A percentile compares a stretch with the other conserved stretches of the same genome.
Evolutionary conservation across 1,284 basidiomycete species (phyloP).

Genomic region (Fomes fomentarius): DNA sequence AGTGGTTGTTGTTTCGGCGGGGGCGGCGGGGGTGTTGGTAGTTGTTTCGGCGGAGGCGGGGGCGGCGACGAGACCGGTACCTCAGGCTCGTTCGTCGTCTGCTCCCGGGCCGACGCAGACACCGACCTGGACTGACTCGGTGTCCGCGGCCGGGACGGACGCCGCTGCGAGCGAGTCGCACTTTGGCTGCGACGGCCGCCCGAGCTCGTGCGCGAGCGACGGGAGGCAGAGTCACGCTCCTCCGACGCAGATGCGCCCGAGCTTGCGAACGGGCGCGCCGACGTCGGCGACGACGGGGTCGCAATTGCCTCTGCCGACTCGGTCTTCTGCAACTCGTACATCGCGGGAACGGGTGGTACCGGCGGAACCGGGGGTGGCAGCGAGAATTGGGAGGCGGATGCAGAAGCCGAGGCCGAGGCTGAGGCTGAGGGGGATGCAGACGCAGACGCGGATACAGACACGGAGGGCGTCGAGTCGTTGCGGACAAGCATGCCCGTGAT

Average conservation of each 20-base stretch:
- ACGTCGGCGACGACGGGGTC: slow-evolving; percentile 1
- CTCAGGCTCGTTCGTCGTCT: slow-evolving; percentile 15
- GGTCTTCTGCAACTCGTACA: slow-evolving; percentile 5
- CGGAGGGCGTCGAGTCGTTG: slow-evolving; percentile 2
- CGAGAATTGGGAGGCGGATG: slow-evolving; percentile 1
- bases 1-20: background rate
- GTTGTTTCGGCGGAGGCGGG: background rate
- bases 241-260: background rate
- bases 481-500: slow-evolving; percentile 34
- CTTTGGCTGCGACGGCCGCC: background rate
- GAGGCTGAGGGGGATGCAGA: too few species aligned
- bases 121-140: background rate
- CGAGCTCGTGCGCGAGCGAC: background rate
- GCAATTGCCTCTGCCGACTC: slow-evolving; percentile 12
- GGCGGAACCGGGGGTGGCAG: background rate
- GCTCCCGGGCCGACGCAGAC: background rate
- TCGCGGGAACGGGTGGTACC: background rate
- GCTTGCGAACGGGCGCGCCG: slow-evolving; percentile 1
- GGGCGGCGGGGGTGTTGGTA: background rate
- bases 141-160: background rate
- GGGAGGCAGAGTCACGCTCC: background rate
- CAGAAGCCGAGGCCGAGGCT: too few species aligned
- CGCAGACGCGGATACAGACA: too few species aligned
- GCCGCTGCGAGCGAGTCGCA: background rate
- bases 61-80: too few species aligned